Evolutionary conservation across 1,284 basidiomycete species (phyloP).

Genomic region (Microbotryomycetes sp.): DNA sequence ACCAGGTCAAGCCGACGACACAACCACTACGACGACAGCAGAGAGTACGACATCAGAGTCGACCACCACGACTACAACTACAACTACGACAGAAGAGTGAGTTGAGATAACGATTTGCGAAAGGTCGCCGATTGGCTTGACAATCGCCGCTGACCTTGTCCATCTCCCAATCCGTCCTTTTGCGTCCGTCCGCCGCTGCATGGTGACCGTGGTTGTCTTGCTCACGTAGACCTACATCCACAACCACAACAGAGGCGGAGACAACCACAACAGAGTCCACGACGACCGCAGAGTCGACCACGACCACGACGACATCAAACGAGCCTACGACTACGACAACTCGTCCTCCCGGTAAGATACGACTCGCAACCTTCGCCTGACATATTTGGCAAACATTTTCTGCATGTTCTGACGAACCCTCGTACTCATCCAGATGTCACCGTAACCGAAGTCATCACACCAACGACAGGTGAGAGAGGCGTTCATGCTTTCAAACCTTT

Average conservation of each 20-base stretch:
- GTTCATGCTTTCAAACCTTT: not conserved
- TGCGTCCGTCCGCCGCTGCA: no score
- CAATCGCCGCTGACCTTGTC: no score
- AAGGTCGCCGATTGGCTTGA: no score
- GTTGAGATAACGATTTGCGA: no score
- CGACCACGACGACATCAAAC: not conserved
- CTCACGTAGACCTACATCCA: not conserved
- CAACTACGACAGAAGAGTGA: not conserved
- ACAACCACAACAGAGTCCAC: not conserved
- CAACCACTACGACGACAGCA: not conserved
- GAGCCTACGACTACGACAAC: slow-evolving; percentile 6
- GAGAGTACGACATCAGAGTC: not conserved
- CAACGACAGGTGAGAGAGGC: slow-evolving; percentile 19
- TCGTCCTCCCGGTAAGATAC: not conserved
- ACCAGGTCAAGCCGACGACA: not conserved
- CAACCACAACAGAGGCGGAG: not conserved
- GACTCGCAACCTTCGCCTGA: not conserved
- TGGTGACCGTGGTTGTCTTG: no score
- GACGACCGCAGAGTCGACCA: slow-evolving; percentile 1
- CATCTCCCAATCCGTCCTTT: no score
- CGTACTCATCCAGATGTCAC: not conserved
- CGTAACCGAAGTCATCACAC: slow-evolving; percentile 23
- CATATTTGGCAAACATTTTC: not conserved
- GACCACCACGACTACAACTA: not conserved
- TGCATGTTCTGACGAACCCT: not conserved